A percentile compares a stretch with the other conserved stretches of the same genome.
Evolutionary conservation across 129 eudicot species (phyloP).

Genomic region (Pittosporum tobira): DNA sequence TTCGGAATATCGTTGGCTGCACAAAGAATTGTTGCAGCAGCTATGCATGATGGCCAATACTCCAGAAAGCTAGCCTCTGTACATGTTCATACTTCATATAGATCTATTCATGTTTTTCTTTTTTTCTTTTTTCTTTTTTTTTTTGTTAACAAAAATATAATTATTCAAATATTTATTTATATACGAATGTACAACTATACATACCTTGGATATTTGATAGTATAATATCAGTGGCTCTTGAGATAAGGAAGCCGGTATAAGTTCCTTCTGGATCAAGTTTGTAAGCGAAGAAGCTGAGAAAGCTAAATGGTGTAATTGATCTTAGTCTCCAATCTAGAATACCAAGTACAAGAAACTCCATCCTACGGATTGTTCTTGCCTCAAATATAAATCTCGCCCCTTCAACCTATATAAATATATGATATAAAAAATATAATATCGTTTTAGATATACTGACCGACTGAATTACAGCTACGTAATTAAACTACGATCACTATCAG

Average conservation of each 20-base stretch:
- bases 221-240: conserved; percentile 73
- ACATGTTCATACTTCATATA: neutral
- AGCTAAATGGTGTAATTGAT: conserved; percentile 77
- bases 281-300: conserved; percentile 59
- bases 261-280: conserved; percentile 67
- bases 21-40: conserved; percentile 81
- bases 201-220: conserved; percentile 67
- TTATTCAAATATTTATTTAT: conserved; percentile 18
- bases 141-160: conserved; percentile 42
- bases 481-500: neutral
- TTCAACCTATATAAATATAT: conserved; percentile 40
- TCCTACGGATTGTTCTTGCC: conserved; percentile 67
- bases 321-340: conserved; percentile 90
- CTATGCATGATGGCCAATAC: conserved; percentile 93
- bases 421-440: neutral
- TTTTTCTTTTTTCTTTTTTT: conserved; percentile 14
- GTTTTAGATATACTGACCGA: neutral
- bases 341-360: conserved; percentile 85
- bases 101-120: too few species aligned
- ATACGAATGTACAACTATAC: neutral
- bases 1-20: conserved; percentile 73
- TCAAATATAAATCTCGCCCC: conserved; percentile 69
- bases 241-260: conserved; percentile 52
- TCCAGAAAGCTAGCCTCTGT: conserved; percentile 73
- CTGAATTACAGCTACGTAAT: too few species aligned